Conservation (phyloP, 495 filamentous ascomycete genomes). For the Penicillium simplicissimum region DNA sequence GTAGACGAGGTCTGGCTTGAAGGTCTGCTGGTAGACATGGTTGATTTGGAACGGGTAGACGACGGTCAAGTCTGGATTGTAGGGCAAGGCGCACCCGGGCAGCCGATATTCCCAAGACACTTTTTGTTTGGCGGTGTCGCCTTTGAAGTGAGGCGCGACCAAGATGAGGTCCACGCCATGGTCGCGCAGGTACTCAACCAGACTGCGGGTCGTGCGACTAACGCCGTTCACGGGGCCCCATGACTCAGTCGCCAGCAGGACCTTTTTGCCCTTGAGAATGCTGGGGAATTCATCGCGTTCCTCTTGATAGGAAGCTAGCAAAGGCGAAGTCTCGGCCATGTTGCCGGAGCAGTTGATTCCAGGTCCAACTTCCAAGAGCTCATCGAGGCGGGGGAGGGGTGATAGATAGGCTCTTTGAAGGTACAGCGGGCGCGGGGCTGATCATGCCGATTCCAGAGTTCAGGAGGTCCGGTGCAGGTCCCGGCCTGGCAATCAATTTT, state of each 20-base stretch:
- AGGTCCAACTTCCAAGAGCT: conserved; percentile 10
- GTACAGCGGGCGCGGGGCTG: neutral
- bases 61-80: conserved; percentile 63
- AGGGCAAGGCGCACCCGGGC: conserved; percentile 61
- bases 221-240: conserved; percentile 68
- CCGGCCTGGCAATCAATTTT: neutral
- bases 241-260: conserved; percentile 63
- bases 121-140: conserved; percentile 17
- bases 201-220: conserved; percentile 59
- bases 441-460: neutral
- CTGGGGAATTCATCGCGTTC: conserved; percentile 40
- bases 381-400: neutral
- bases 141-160: conserved; percentile 54
- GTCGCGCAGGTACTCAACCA: conserved; percentile 59
- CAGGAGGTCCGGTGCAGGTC: neutral
- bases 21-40: conserved; percentile 52
- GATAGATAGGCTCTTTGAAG: neutral
- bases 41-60: conserved; percentile 62
- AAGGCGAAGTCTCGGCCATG: conserved; percentile 22
- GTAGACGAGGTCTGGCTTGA: conserved; percentile 60
- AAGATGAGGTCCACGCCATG: conserved; percentile 58
- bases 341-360: conserved; percentile 5
- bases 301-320: conserved; percentile 13
- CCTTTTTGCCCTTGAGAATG: conserved; percentile 51
- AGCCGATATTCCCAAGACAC: conserved; percentile 48